Percentiles rank a stretch among this genome's conserved stretches.
Evolutionary conservation across 169 alveolate species (phyloP).

Genomic region (Eimeria tenella): DNA sequence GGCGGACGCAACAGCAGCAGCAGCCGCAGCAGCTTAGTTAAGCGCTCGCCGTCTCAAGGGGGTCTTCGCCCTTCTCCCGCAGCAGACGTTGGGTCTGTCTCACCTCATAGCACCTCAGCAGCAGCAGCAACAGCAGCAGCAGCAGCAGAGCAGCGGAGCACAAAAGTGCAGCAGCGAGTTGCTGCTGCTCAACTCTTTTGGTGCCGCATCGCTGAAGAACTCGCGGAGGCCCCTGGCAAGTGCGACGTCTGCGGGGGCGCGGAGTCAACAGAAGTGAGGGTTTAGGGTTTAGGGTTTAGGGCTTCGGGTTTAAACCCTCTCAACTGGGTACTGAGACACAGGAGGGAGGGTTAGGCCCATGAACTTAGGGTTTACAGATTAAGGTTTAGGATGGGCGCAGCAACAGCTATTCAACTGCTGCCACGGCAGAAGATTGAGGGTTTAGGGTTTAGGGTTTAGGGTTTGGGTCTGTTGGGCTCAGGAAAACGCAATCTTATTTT

Average conservation of each 20-base stretch:
- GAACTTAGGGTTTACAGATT: background rate
- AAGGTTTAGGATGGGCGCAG: no score
- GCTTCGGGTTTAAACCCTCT: background rate
- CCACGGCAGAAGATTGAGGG: background rate
- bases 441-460: slow-evolving; percentile 4
- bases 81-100: background rate
- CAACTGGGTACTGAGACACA: no score
- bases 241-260: slow-evolving; percentile 38
- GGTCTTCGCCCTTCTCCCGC: background rate
- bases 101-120: no score
- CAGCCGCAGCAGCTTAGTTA: background rate
- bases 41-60: background rate
- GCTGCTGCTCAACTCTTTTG: slow-evolving; percentile 18
- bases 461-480: background rate
- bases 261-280: slow-evolving; percentile 10
- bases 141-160: slow-evolving; percentile 3
- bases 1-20: no score
- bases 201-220: background rate
- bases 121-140: slow-evolving; percentile 18
- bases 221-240: slow-evolving; percentile 5
- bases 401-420: no score
- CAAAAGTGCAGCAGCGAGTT: background rate
- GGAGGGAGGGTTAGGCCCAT: background rate
- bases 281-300: slow-evolving; percentile 26
- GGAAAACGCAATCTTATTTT: background rate